A percentile compares a stretch with the other conserved stretches of the same genome.
These are phyloP conservation scores for Cryptosporidium sp. DNA, from an alignment of 169 alveolate species.

Conservation along the genomic window DNA sequence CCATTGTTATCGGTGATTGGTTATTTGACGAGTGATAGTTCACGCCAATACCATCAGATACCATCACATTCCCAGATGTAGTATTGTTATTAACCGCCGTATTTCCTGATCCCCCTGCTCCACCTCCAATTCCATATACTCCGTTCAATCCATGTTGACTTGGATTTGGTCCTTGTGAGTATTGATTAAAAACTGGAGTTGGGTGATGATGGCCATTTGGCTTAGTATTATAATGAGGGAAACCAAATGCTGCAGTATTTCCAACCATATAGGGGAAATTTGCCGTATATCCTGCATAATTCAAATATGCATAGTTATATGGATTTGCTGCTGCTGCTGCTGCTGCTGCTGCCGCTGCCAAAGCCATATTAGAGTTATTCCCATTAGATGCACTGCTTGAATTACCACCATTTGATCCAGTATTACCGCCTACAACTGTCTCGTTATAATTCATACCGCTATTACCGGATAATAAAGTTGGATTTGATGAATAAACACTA, in stretches of 20 bases:
- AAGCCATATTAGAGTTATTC: slow-evolving; percentile 28
- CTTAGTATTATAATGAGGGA: slow-evolving; percentile 48
- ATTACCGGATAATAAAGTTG: slow-evolving; percentile 2
- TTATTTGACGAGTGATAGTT: slow-evolving; percentile 8
- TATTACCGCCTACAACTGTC: background rate
- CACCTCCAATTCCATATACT: slow-evolving; percentile 11
- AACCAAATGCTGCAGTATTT: slow-evolving; percentile 67
- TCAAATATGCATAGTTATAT: slow-evolving; percentile 71
- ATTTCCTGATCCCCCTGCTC: background rate
- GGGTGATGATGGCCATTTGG: slow-evolving; percentile 58
- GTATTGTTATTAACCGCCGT: background rate
- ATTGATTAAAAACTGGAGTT: slow-evolving; percentile 52
- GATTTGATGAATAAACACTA: slow-evolving; percentile 13
- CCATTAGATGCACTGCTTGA: slow-evolving; percentile 4
- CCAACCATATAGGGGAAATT: slow-evolving; percentile 75
- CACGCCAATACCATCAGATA: background rate
- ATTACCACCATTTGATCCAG: background rate
- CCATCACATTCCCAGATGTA: slow-evolving; percentile 3
- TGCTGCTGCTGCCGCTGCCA: slow-evolving; percentile 69
- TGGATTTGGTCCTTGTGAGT: slow-evolving; percentile 45
- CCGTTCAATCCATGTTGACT: slow-evolving; percentile 5
- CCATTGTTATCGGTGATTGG: slow-evolving; percentile 43
- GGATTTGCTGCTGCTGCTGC: slow-evolving; percentile 62
- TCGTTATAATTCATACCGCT: slow-evolving; percentile 17
- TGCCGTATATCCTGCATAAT: slow-evolving; percentile 64